Base-by-base conservation (phyloP, 75 land plant genomes). In the Chamaecyparis obtusa region DNA sequence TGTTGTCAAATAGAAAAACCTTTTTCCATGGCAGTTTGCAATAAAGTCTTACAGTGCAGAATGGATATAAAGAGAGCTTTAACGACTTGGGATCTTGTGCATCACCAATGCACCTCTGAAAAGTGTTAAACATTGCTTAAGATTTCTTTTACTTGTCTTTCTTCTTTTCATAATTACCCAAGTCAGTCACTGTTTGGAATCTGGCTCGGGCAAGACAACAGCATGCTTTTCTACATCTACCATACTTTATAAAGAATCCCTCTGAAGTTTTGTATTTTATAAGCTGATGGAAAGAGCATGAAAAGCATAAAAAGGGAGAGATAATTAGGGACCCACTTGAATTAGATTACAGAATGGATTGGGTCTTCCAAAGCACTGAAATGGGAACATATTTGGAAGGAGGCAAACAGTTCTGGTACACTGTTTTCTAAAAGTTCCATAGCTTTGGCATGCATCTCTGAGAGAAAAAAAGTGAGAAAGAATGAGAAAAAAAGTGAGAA, bases 161-260 rank as follows among this genome's bases (percentile, higher is more conserved):
- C n/a, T 30, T 71, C 74, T 71, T 71, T 71, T 71, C 6, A 71
- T 71, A 71, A 71, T 71, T 71, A 71, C 74, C 11, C 51, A 49
- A 71, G 74, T 30, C 74, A 71, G 74, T 71, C 74, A 71, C 74
- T 30, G 32, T 71, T 71, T 71, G 74, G 74, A 71, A 71, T 71
- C 74, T 71, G 74, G 74, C 74, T 71, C 74, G 74, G 60, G 74
- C 32, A 71, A 71, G 74, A 71, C 74, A 71, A 71, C 30, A 27
- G 32, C n/a, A 71, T 71, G 74, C 74, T 71, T 71, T 71, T 71
- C 27, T 71, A 24, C 74, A 9, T 49, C 51, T 49, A 49, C 51
- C 11, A 49, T 49, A 49, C 51, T 49, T 49, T 49, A 49, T 49
- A 49, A 49, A 49, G 51, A 49, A 49, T 49, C 51, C 51, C 51